Evolutionary conservation across 345 rosid genomes (phyloP).

Genomic region (Sisymbrium altissimum): DNA sequence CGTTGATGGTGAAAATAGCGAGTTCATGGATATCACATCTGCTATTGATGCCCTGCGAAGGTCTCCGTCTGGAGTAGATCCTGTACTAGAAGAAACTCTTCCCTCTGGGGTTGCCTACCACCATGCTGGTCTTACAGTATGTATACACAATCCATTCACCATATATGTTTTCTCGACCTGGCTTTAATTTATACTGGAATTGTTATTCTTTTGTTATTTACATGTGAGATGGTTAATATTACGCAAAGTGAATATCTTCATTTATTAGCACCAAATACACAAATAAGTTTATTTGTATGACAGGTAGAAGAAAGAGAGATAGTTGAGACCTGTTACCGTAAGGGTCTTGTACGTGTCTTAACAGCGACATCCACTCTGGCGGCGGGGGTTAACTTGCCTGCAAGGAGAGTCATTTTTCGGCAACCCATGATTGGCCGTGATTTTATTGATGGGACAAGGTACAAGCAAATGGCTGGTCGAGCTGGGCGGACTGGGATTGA

Average conservation of each 20-base stretch:
- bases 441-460: slow-evolving; percentile 95
- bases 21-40: slow-evolving; percentile 60
- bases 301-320: slow-evolving; percentile 98
- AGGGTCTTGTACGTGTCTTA: slow-evolving; percentile 82
- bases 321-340: slow-evolving; percentile 87
- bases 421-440: slow-evolving; percentile 96
- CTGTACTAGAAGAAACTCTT: slow-evolving; percentile 84
- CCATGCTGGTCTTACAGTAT: slow-evolving; percentile 98
- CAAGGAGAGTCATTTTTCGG: slow-evolving; percentile 96
- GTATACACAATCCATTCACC: slow-evolving; percentile 29
- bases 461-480: slow-evolving; percentile 98
- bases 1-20: slow-evolving; percentile 44
- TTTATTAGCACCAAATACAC: neutral
- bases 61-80: slow-evolving; percentile 89
- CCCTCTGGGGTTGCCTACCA: slow-evolving; percentile 97
- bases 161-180: slow-evolving; percentile 21
- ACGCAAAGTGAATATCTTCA: slow-evolving; percentile 2
- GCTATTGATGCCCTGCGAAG: slow-evolving; percentile 76
- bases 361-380: slow-evolving; percentile 99
- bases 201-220: slow-evolving; percentile 7
- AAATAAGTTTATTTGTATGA: slow-evolving; percentile 20
- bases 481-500: slow-evolving; percentile 99
- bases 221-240: slow-evolving; percentile 12
- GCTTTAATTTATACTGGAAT: neutral
- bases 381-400: slow-evolving; percentile 97